Conservation (phyloP, 2,329 filamentous ascomycete species). For the Fusarium pseudocircinatum region DNA sequence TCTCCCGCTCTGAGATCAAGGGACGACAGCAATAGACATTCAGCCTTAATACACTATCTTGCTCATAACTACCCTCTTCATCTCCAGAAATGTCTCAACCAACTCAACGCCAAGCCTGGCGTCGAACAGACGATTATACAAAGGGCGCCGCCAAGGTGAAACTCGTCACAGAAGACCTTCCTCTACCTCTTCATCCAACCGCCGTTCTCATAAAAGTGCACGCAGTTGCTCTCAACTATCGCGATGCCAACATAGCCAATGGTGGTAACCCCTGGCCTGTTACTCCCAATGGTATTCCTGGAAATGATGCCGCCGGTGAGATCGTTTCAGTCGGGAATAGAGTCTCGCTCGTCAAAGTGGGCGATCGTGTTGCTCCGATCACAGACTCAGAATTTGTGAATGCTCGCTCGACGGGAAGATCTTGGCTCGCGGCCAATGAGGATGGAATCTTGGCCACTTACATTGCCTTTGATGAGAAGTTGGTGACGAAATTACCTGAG, state of each 20-base stretch:
- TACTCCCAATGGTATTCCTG: conserved; percentile 44
- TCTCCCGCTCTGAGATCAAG: background rate
- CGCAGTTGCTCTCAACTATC: conserved; percentile 49
- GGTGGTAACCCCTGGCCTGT: conserved; percentile 55
- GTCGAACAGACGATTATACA: conserved; percentile 44
- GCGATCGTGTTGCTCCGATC: conserved; percentile 52
- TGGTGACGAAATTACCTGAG: conserved; percentile 48
- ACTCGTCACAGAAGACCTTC: conserved; percentile 47
- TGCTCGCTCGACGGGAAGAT: conserved; percentile 48
- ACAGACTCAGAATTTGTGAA: conserved; percentile 53
- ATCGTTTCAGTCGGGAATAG: conserved; percentile 50
- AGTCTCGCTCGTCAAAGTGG: conserved; percentile 45
- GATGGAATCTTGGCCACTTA: conserved; percentile 55
- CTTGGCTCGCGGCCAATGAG: conserved; percentile 56
- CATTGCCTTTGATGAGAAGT: conserved; percentile 53
- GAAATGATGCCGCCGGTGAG: conserved; percentile 55
- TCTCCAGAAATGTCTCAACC: conserved; percentile 8
- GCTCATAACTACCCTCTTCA: background rate
- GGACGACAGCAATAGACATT: background rate
- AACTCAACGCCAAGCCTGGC: conserved; percentile 38
- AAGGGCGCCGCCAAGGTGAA: conserved; percentile 47
- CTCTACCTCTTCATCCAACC: conserved; percentile 44
- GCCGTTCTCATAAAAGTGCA: conserved; percentile 46
- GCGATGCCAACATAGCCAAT: conserved; percentile 50
- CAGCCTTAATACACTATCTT: too few relatives aligned